phyloP scores from a whole-genome alignment of 345 rosid genomes.

The Rhodamnia rubescens region DNA sequence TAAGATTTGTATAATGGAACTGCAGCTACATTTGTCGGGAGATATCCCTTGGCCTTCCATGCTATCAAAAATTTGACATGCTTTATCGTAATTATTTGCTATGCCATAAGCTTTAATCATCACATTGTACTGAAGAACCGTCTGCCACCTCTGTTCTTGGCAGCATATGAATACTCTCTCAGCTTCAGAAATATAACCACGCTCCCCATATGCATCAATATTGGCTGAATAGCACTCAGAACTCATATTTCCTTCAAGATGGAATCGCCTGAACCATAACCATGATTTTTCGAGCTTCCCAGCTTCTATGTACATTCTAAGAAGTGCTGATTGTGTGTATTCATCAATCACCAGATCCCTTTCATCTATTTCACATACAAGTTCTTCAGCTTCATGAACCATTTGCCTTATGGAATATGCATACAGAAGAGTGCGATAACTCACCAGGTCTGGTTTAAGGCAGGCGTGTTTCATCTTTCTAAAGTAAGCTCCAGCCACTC shows the following conservation, averaged over 20 bases:
- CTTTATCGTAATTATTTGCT: slow-evolving; percentile 39
- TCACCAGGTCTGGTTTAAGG: slow-evolving; percentile 71
- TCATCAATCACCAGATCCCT: slow-evolving; percentile 67
- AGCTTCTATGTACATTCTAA: slow-evolving; percentile 74
- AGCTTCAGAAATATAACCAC: slow-evolving; percentile 49
- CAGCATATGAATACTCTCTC: slow-evolving; percentile 54
- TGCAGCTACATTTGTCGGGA: slow-evolving; percentile 67
- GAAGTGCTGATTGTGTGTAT: slow-evolving; percentile 77
- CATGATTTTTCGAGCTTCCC: slow-evolving; percentile 71
- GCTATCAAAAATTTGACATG: slow-evolving; percentile 63
- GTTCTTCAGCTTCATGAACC: slow-evolving; percentile 69
- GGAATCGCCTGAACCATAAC: slow-evolving; percentile 79
- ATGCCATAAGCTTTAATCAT: slow-evolving; percentile 88
- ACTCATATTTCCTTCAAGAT: slow-evolving; percentile 50
- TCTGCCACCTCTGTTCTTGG: slow-evolving; percentile 38
- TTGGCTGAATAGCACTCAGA: slow-evolving; percentile 75
- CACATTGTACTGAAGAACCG: slow-evolving; percentile 65
- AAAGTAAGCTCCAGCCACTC: slow-evolving; percentile 40
- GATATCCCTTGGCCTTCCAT: slow-evolving; percentile 50
- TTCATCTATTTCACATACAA: slow-evolving; percentile 57
- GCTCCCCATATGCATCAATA: slow-evolving; percentile 76
- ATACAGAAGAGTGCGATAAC: slow-evolving; percentile 73
- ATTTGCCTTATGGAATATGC: slow-evolving; percentile 71
- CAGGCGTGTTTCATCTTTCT: slow-evolving; percentile 50
- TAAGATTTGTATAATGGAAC: slow-evolving; percentile 57